These are phyloP conservation scores for Penstemon davidsonii DNA, from an alignment of 257 asterid genomes.

Conservation along the genomic window DNA sequence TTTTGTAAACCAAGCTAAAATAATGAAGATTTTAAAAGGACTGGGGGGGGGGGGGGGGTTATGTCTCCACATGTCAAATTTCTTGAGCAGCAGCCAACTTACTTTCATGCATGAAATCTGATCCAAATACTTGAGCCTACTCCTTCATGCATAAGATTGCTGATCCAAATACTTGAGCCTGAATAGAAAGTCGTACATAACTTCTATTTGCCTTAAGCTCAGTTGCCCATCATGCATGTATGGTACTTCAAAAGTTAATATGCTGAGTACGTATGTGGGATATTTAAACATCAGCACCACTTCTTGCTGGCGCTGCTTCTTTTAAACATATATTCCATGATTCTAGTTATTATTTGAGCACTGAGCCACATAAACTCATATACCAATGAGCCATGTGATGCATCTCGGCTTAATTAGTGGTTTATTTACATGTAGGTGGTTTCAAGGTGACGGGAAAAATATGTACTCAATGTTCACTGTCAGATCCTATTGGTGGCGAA, in stretches of 20 bases:
- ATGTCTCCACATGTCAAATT: background rate
- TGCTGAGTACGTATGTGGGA: background rate
- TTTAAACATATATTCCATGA: too few species aligned
- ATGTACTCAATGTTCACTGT: slow-evolving; percentile 70
- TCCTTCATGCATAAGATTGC: background rate
- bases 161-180: background rate
- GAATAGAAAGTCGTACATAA: background rate
- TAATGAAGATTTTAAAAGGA: background rate
- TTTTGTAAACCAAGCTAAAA: background rate
- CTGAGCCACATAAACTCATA: background rate
- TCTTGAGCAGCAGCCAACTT: background rate
- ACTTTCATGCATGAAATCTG: too few species aligned
- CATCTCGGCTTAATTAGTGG: slow-evolving; percentile 18
- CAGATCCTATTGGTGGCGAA: slow-evolving; percentile 72
- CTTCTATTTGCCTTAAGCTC: background rate
- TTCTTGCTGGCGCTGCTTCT: background rate
- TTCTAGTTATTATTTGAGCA: slow-evolving; percentile 3
- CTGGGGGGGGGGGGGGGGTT: too few species aligned
- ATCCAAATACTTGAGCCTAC: background rate
- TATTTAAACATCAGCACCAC: background rate
- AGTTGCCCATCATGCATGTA: slow-evolving; percentile 5
- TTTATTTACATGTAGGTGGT: slow-evolving; percentile 51
- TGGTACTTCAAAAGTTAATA: background rate
- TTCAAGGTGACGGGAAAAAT: slow-evolving; percentile 71
- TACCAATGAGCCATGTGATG: slow-evolving; percentile 17